These are phyloP conservation scores for Phytophthora uliginosa DNA, from an alignment of 352 stramenopile species.

Conservation along the genomic window DNA sequence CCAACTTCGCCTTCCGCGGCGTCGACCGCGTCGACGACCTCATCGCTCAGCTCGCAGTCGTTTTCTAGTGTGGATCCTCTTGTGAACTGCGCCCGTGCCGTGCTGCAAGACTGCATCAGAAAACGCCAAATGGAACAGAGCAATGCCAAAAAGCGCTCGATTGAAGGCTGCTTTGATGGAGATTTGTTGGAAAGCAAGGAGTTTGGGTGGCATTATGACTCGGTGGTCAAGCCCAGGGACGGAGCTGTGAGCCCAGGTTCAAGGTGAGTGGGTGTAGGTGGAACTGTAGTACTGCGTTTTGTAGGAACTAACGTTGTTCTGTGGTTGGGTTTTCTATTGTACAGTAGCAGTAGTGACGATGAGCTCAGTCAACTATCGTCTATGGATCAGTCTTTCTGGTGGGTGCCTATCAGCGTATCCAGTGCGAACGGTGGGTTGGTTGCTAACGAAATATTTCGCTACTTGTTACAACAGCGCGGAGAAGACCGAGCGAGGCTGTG, in stretches of 20 bases:
- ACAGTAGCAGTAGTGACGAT: constrained; percentile 82
- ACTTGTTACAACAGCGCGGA: constrained; percentile 33
- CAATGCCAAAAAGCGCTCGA: constrained; percentile 72
- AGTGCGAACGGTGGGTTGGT: not conserved
- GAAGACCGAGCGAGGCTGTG: constrained; percentile 50
- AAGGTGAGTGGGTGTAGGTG: constrained; percentile 43
- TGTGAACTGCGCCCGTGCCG: constrained; percentile 66
- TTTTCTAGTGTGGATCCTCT: constrained; percentile 62
- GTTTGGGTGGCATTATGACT: constrained; percentile 39
- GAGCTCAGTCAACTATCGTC: constrained; percentile 80
- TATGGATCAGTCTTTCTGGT: constrained; percentile 77
- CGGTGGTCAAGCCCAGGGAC: constrained; percentile 50
- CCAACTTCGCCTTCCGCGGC: constrained; percentile 40
- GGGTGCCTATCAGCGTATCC: constrained; percentile 2
- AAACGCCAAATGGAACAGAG: constrained; percentile 65
- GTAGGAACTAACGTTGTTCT: not conserved
- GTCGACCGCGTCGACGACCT: constrained; percentile 56
- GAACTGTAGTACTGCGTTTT: not conserved
- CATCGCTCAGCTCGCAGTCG: constrained; percentile 49
- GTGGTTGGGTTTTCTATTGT: not conserved
- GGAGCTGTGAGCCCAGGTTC: constrained; percentile 57
- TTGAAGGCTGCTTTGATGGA: constrained; percentile 58
- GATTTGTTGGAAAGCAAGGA: constrained; percentile 49
- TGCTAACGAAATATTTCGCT: constrained; percentile 12
- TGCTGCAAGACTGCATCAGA: constrained; percentile 80